Percentiles rank a stretch among this genome's conserved stretches.
These are phyloP conservation scores for Aureobasidium namibiae DNA, from an alignment of 2,329 filamentous ascomycete species.

Conservation along the genomic window DNA sequence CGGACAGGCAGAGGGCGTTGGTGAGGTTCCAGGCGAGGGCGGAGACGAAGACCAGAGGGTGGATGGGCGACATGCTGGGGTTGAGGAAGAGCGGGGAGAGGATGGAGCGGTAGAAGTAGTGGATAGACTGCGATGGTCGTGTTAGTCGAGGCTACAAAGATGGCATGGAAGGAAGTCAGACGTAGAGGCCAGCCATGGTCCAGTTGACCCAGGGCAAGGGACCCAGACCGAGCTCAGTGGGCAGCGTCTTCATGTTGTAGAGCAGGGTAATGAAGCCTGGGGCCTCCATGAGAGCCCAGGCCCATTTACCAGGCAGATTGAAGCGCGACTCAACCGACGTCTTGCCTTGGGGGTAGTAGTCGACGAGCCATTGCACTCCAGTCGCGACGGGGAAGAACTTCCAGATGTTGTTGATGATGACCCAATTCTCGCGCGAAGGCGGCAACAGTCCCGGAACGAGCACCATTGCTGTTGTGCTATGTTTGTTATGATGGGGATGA, in stretches of 20 bases:
- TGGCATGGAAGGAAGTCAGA: constrained; percentile 30
- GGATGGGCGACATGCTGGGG: constrained; percentile 88
- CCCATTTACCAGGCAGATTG: constrained; percentile 83
- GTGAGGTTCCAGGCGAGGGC: constrained; percentile 68
- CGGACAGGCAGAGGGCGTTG: constrained; percentile 70
- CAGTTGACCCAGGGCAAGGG: constrained; percentile 68
- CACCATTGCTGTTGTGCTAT: constrained; percentile 26
- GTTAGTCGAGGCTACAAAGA: constrained; percentile 20
- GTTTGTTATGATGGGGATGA: neutral
- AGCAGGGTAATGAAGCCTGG: constrained; percentile 68
- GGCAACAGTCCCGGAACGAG: constrained; percentile 38
- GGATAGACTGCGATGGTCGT: constrained; percentile 50
- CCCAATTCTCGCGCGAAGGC: constrained; percentile 44
- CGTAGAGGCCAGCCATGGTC: constrained; percentile 61
- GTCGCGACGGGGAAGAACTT: constrained; percentile 47
- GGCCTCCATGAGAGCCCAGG: constrained; percentile 83
- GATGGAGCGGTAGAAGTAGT: constrained; percentile 86
- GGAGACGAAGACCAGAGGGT: constrained; percentile 55
- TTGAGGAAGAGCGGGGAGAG: constrained; percentile 70
- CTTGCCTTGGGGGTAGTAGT: constrained; percentile 88
- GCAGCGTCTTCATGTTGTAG: constrained; percentile 68
- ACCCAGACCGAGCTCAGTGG: constrained; percentile 49
- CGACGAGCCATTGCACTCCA: constrained; percentile 63
- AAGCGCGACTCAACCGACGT: constrained; percentile 65
- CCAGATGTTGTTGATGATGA: constrained; percentile 36